Evolutionary conservation across 2,329 filamentous ascomycete species (phyloP).

Genomic region (Clathrospora elynae): DNA sequence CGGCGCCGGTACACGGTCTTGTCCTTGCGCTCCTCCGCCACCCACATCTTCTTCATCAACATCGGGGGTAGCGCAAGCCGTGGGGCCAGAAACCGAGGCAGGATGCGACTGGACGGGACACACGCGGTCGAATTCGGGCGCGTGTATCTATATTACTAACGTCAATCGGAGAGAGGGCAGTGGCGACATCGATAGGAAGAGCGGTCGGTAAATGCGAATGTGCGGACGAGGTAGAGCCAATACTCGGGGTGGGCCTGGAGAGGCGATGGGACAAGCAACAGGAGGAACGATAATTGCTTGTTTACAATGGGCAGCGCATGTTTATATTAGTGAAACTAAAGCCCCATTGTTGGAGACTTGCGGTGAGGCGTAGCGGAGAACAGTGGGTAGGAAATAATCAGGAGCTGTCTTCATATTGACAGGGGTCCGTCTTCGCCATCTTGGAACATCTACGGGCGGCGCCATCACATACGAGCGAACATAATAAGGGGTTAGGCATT

Average conservation of each 20-base stretch:
- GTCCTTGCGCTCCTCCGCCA: slow-evolving; percentile 31
- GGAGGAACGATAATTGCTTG: background rate
- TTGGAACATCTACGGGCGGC: too few species aligned
- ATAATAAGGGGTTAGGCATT: too few species aligned
- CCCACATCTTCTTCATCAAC: slow-evolving; percentile 32
- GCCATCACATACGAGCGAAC: too few species aligned
- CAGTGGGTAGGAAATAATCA: slow-evolving; percentile 6
- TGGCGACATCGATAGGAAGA: slow-evolving; percentile 26
- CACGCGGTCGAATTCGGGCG: slow-evolving; percentile 21
- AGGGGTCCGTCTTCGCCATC: too few species aligned
- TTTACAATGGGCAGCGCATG: slow-evolving; percentile 5
- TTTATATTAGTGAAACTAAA: slow-evolving; percentile 3
- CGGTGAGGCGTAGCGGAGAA: slow-evolving; percentile 10
- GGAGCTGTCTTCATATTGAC: slow-evolving; percentile 1
- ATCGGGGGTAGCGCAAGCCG: slow-evolving; percentile 16
- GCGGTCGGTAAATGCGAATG: too few species aligned
- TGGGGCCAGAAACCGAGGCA: slow-evolving; percentile 15
- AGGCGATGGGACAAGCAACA: background rate
- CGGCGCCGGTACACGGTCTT: slow-evolving; percentile 39
- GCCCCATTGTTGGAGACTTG: slow-evolving; percentile 6
- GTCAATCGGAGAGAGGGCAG: slow-evolving; percentile 9
- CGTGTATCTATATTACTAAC: slow-evolving; percentile 19
- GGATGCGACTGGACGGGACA: slow-evolving; percentile 18
- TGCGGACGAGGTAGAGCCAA: too few species aligned
- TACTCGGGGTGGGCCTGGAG: background rate